Base-by-base conservation (phyloP, 2,329 filamentous ascomycete genomes). In the Claviceps spartinae region DNA sequence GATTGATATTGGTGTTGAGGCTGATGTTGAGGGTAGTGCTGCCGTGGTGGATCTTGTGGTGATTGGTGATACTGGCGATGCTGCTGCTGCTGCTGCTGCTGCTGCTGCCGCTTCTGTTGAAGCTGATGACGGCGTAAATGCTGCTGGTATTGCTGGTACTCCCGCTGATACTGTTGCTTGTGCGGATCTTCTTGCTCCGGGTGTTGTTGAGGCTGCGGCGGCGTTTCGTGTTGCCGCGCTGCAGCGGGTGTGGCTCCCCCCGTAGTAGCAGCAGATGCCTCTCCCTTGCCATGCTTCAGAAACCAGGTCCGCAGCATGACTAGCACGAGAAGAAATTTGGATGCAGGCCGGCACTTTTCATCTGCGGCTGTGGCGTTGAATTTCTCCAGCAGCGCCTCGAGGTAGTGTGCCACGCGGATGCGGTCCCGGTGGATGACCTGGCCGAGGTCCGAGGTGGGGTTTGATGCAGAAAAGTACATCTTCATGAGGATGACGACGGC, bases 231-330 rank as follows among this genome's bases (percentile, higher is more conserved):
- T 40, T 18, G 38, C 7, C 38, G 38, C n/a, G 48, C 26, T 8
- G 26, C 3, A 8, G 26, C 49, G 52, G 36, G 57, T 55, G 14
- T 52, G 18, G 38, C 38, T 7, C 13, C 38, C 38, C 2, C 38
- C 5, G 11, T 3, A 4, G 22, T 4, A 16, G 38, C 38, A 40
- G 13, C 38, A 40, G 38, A 40, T n/a, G 38, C 42, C 20, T 44
- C 42, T 22, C 22, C 22, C 52, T 69, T 68, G 49, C 64, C 67
- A 54, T 77, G 72, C 57, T 79, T 71, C 60, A 77, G 64, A 62
- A 85, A 86, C 84, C 85, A 88, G 26, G 74, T 77, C 43, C 79
- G 78, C 26, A 90, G 68, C 81, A 88, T 84, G 48, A 76, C 71
- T 9, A 89, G 68, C 5, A 88, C 81, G 54, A 86, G 73, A 2